phyloP scores from a whole-genome alignment of 2,329 filamentous ascomycete genomes.

The Incumbomyces lentus region DNA sequence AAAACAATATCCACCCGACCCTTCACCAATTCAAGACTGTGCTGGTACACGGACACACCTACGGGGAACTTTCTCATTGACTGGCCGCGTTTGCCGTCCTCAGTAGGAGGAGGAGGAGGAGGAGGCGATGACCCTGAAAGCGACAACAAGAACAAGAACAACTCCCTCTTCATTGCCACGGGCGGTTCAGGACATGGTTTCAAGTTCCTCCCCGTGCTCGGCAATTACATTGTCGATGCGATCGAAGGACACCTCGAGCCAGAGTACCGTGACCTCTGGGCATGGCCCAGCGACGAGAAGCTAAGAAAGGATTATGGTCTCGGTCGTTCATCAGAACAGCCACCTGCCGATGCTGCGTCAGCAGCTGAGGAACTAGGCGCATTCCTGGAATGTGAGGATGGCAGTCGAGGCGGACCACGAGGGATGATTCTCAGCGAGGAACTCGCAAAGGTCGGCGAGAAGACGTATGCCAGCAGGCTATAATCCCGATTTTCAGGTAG shows the following conservation, averaged over 20 bases:
- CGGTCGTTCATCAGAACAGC: neutral
- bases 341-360: slow-evolving; percentile 18
- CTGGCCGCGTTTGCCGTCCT: slow-evolving; percentile 50
- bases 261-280: slow-evolving; percentile 34
- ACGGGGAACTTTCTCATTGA: slow-evolving; percentile 62
- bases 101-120: too few species aligned
- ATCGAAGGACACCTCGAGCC: slow-evolving; percentile 34
- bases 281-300: slow-evolving; percentile 25
- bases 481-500: too few species aligned
- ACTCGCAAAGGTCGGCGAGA: neutral
- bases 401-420: slow-evolving; percentile 31
- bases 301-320: slow-evolving; percentile 1
- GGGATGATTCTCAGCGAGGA: slow-evolving; percentile 34
- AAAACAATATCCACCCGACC: slow-evolving; percentile 33
- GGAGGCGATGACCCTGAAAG: too few species aligned
- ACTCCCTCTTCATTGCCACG: slow-evolving; percentile 39
- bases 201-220: slow-evolving; percentile 59
- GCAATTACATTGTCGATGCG: slow-evolving; percentile 42
- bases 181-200: slow-evolving; percentile 50
- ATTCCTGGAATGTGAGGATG: slow-evolving; percentile 24
- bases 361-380: slow-evolving; percentile 26
- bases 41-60: slow-evolving; percentile 68
- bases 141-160: neutral
- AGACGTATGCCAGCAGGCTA: too few species aligned
- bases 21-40: slow-evolving; percentile 54